Base-by-base conservation (phyloP, 2,329 filamentous ascomycete species). In the Paecilomyces variotii region DNA sequence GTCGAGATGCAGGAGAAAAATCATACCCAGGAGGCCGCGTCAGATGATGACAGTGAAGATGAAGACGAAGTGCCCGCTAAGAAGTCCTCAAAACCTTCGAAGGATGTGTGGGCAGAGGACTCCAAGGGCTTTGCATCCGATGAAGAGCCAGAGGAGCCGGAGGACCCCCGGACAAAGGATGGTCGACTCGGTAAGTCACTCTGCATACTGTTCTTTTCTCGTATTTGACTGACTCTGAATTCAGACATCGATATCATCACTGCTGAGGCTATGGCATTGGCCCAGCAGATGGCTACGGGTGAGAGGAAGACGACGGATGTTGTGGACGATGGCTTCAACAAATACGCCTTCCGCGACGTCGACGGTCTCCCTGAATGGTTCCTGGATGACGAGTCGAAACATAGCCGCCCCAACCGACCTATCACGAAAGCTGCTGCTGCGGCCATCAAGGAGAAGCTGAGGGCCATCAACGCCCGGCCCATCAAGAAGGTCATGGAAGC, bases 401-500 rank as follows among this genome's bases (percentile, higher is more conserved):
- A 99, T 76, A 90, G 92, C 75, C 91, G 87, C 71, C 84, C 84
- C 1, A 87, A 94, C 63, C 88, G 90, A 59, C 95, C 94, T n/a
- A 93, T 96, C 68, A 91, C 87, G 55, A 94, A 94, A 67, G 91
- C 91, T 34, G 95, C 89, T 0, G 92, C 93, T 0, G 82, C 85
- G 12, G 94, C 94, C 1, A 97, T 99, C 79, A 92, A 94, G 74
- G 93, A 97, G 70, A 99, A 99, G 78, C 73, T 89, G 70, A 88
- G 93, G 32, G 92, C 94, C 0, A 84, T 96, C 67, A 97, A 99
- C 72, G 94, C 93, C 6, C 86, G 94, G 32, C 94, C 94, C 0
- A 97, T 97, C 84, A 99, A 99, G 83, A 99, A 99, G 81, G 94
- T 99, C 32, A 88, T 90, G 66, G 94, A 99, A 77, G 94, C 94